Evolutionary conservation across 768 basidiomycete species (phyloP), one percentile per base, ranked within the genome.

Genomic region (Xerocomellus amylosporus): DNA sequence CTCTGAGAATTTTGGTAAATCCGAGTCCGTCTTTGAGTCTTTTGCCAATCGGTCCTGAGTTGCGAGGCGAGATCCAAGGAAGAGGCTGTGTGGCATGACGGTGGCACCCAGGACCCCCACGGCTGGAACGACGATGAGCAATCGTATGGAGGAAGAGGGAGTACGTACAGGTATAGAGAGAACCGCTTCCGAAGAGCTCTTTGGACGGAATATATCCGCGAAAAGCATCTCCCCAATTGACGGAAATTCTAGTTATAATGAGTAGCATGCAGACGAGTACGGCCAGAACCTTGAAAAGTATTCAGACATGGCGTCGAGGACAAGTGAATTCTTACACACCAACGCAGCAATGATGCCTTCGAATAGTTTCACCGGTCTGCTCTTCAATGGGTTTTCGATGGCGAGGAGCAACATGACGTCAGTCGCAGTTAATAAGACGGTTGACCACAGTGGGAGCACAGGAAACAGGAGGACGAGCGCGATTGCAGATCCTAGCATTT

Each of bases 61-160:
- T 3, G 92, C 87, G 5, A 97, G 81, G 30, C 84, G 82, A 3
- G 90, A 92, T 6, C 93, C 94, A 15, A 97, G 77, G 75, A 90
- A 93, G n/a, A 97, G 76, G 55, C 87, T 87, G 69, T 95, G 93
- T 0, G 93, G 93, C 93, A 95, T 95, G 55, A 93, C 86, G 3
- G 92, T 97, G 1, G 92, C 91, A 30, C 88, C 87, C 2, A 89
- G 64, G 46, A 91, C 85, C 36, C 88, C 88, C 50, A 88, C 82
- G 30, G 85, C 84, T 85, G 56, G 39, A 54, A 47, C 13, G 24
- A 50, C 24, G 22, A 30, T 71, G 19, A 71, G 56, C 2, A 20
- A 47, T 50, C 37, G 40, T 57, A 15, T 15, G 22, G 38, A 50
- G 44, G 15, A 43, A 61, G 8, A 69, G 39, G 19, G 14, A 33